Conservation (phyloP, 179 eudicot genomes). For the Drosera spatulata region DNA sequence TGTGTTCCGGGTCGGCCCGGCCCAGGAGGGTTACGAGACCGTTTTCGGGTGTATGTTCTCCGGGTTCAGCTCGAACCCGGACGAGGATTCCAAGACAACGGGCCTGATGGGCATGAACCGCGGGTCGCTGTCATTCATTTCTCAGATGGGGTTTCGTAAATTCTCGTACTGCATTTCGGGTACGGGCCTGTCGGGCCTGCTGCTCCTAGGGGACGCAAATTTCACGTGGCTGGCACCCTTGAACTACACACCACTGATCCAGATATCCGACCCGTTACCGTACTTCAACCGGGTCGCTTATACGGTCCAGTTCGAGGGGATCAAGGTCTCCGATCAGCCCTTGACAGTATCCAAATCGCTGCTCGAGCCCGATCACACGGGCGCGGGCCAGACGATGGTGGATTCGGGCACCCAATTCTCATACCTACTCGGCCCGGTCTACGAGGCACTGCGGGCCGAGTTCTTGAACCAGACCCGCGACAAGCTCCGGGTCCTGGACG, state of each 20-base stretch:
- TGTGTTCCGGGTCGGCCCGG: slow-evolving; percentile 20
- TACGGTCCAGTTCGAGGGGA: slow-evolving; percentile 51
- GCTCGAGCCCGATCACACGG: slow-evolving; percentile 51
- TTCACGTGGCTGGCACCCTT: slow-evolving; percentile 32
- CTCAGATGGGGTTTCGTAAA: slow-evolving; percentile 39
- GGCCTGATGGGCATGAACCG: slow-evolving; percentile 62
- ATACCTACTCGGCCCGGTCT: slow-evolving; percentile 50
- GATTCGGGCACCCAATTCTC: slow-evolving; percentile 71
- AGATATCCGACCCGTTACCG: slow-evolving; percentile 43
- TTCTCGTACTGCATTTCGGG: slow-evolving; percentile 64
- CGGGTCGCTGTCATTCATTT: slow-evolving; percentile 44
- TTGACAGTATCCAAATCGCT: slow-evolving; percentile 30
- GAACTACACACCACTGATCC: slow-evolving; percentile 46
- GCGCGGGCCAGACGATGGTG: slow-evolving; percentile 70
- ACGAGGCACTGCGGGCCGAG: slow-evolving; percentile 35
- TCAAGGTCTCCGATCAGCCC: slow-evolving; percentile 23
- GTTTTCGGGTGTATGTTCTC: slow-evolving; percentile 51
- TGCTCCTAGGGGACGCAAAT: slow-evolving; percentile 37
- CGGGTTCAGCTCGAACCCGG: slow-evolving; percentile 33
- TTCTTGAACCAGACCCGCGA: slow-evolving; percentile 32
- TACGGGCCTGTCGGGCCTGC: slow-evolving; percentile 31
- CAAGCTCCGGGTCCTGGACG: slow-evolving; percentile 18
- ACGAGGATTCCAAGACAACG: slow-evolving; percentile 36
- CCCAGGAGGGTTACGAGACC: slow-evolving; percentile 8
- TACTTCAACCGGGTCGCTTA: slow-evolving; percentile 51